These are phyloP conservation scores for Fusarium neocosmosporiellum DNA, from an alignment of 2,329 filamentous ascomycete species.

Conservation along the genomic window DNA sequence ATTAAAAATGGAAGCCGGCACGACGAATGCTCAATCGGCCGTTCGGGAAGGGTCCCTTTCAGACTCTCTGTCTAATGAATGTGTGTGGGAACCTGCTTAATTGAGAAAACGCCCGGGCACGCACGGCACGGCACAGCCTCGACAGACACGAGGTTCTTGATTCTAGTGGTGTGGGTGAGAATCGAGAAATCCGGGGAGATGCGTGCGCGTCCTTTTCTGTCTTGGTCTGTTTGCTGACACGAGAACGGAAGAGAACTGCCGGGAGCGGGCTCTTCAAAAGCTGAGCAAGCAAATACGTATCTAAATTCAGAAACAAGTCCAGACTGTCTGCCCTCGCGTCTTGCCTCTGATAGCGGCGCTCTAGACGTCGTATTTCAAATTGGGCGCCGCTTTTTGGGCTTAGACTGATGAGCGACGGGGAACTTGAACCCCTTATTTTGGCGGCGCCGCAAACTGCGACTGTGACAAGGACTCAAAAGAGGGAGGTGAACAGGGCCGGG, in stretches of 20 bases:
- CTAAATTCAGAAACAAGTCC: conserved; percentile 28
- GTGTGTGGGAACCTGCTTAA: background rate
- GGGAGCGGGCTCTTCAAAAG: background rate
- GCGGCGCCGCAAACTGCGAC: conserved; percentile 15
- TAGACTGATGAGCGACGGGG: background rate
- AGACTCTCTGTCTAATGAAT: background rate
- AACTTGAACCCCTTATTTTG: conserved; percentile 8
- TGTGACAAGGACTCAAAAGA: conserved; percentile 21
- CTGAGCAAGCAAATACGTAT: conserved; percentile 7
- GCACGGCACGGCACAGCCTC: conserved; percentile 28
- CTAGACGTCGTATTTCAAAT: background rate
- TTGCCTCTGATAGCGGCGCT: background rate
- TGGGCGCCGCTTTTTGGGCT: background rate
- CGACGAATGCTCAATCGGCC: background rate
- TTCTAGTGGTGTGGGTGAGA: conserved; percentile 31
- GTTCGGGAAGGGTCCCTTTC: background rate
- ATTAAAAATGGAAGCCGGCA: conserved; percentile 7
- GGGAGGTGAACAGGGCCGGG: conserved; percentile 9
- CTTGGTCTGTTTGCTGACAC: conserved; percentile 11
- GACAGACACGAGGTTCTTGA: conserved; percentile 31
- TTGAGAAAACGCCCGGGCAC: background rate
- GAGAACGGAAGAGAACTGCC: conserved; percentile 9
- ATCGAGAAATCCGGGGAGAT: conserved; percentile 25
- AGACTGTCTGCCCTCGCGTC: background rate
- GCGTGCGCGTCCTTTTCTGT: conserved; percentile 28